Evolutionary conservation across 1,139 yeast species (phyloP), one percentile per base, ranked within the genome.

Genomic region (Yamadazyma membranifaciens): DNA sequence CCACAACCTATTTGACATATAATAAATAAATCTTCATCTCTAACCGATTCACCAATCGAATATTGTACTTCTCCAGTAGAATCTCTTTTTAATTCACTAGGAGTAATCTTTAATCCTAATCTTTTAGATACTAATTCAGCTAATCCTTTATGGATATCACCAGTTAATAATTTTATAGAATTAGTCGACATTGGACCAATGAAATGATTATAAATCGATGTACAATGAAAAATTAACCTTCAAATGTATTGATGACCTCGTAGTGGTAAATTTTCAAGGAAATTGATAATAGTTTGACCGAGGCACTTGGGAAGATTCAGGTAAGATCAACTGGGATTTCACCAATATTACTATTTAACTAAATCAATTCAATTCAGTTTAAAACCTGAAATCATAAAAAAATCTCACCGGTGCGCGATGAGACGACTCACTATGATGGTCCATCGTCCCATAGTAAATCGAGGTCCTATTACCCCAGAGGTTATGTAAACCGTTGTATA

Each of bases 21-120:
- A 50, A 92, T 87, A 62, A 84, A 92, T 34, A 92, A 82, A 60
- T 92, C 98, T 62, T 92, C 98, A 62, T 92, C 98, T 67, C 98
- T 81, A 34, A 92, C 96, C 22, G 96, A 87, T 63, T 92, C 98
- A 17, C 95, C 95, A 50, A 92, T 87, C 34, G 95, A 42, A 34
- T 94, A 96, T 34, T 95, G 87, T 1, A 98, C 92, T 61, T 83
- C 89, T 36, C 83, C 82, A 47, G 86, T 84, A 6, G 87, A 72
- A 52, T 83, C 85, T 57, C 85, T 77, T 48, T 81, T 81, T 37
- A 83, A 79, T 48, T 81, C 86, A 36, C 85, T 75, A 37, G 81
- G 78, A 15, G 88, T 77, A 35, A 83, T 65, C 34, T 77, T 77
- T 36, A 81, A 56, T 12, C 85, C 85, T 39, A 85, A 69, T 59